Evolutionary conservation across 1,284 basidiomycete species (phyloP), one percentile per base, ranked within the genome.

Genomic region (Agroathelia rolfsii): DNA sequence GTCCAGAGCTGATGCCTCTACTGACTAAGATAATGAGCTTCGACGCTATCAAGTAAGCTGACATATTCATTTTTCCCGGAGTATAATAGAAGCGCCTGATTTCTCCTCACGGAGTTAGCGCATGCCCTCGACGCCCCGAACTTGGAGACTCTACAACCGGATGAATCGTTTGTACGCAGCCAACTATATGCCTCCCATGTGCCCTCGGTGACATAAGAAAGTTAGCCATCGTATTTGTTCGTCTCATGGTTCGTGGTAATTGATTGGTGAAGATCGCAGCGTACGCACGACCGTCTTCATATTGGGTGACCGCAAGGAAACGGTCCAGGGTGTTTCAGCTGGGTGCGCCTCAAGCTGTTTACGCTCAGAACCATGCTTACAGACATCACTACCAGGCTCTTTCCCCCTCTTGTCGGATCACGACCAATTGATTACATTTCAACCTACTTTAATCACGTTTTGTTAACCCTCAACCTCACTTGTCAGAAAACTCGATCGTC

Each of bases 51-150:
- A 42, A 21, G 47, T n/a, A n/a, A n/a, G n/a, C n/a, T 43, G 14
- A 32, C 48, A 11, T 36, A 43, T 46, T 49, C 28, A 24, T 42
- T 39, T 9, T 9, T 31, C 6, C 6, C 19, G 25, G 26, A 34
- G 19, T 9, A 24, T 7, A 13, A 30, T 11, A 15, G 1, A 28
- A 64, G 61, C 17, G 63, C 53, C 2, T 60, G 62, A 33, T 66
- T 55, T 41, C 47, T 50, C 33, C 40, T 66, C 37, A 63, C 63
- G 1, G 63, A 66, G 42, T 41, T 63, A 1, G 61, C 52, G 1
- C 64, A 65, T 34, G 64, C 63, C 10, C 47, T 67, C 3, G 63
- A 67, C 35, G 53, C 51, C 6, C 28, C 42, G 12, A 53, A 62
- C 39, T 37, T 65, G 1, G 62, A 65, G 41, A 65, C 62, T 1